Conservation (phyloP, 169 alveolate genomes). For the Sarcocystis neurona region DNA sequence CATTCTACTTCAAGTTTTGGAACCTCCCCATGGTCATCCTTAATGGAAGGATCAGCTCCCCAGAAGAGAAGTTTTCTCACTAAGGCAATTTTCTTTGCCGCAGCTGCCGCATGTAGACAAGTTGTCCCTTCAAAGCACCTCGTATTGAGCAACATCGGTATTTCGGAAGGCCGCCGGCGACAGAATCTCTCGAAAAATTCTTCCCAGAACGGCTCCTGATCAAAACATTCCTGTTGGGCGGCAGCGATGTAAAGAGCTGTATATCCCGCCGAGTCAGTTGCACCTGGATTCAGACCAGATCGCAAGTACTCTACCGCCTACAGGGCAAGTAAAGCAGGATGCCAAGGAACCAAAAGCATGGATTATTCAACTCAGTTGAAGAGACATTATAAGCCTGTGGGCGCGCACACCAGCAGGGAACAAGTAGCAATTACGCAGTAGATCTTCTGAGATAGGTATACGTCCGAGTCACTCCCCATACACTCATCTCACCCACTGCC, state of each 20-base stretch:
- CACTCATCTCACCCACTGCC: no score
- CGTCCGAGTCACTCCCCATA: no score
- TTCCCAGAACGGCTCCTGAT: slow-evolving; percentile 39
- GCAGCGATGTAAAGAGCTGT: not conserved
- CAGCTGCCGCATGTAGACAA: slow-evolving; percentile 16
- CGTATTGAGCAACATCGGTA: not conserved
- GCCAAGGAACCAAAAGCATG: not conserved
- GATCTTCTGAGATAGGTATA: no score
- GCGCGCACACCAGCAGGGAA: no score
- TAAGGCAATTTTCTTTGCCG: not conserved
- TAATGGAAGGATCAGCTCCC: slow-evolving; percentile 1
- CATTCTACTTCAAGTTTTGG: not conserved
- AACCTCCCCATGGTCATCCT: not conserved
- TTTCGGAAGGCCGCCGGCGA: not conserved
- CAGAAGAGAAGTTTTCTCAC: slow-evolving; percentile 3
- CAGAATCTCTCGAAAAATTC: slow-evolving; percentile 5
- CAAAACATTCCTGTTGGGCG: not conserved
- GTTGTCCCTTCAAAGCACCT: not conserved
- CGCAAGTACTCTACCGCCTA: slow-evolving; percentile 30
- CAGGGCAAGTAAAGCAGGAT: not conserved
- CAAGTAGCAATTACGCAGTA: no score
- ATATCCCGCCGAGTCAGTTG: not conserved
- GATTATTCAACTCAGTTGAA: no score
- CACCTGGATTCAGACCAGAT: slow-evolving; percentile 30
- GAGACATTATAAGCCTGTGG: no score